Base-by-base conservation (phyloP, 1,284 basidiomycete genomes). In the Chalciporus piperatoides region DNA sequence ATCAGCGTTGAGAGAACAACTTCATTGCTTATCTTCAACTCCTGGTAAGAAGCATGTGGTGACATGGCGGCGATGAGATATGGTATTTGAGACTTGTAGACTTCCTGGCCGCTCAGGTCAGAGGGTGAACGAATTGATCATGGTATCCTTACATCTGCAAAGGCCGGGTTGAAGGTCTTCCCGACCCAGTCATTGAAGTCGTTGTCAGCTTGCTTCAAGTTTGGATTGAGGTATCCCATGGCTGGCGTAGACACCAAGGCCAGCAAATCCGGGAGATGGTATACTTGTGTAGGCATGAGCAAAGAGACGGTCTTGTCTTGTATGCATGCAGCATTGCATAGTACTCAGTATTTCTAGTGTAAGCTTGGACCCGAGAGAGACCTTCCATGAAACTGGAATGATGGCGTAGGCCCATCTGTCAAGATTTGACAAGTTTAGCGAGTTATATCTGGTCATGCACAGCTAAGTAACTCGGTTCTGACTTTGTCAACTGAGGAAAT, bases 1-100 rank as follows among this genome's bases (percentile, higher is more conserved):
- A 68, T 66, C 46, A 68, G 61, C 4, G 64, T 67, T 12, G 44
- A 17, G 14, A 62, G 64, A 61, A 68, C 63, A 12, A 67, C 65
- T 41, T 59, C 54, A n/a, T 63, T 53, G 23, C 68, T 62, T 15
- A 41, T 58, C 35, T 56, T 54, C 54, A 66, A 41, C 37, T 56
- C 55, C 21, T 47, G 40, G 24, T 38, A 59, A 14, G 60, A 64
- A 33, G 63, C 61, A 23, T 55, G 45, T 5, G 63, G 65, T 35
- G 39, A 64, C 6, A 56, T 56, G 5, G 61, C 44, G n/a, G 65
- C 62, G 1, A 54, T 64, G 2, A 68, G 46, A 1, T 67, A 28
- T n/a, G 60, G 58, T 54, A 68, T 66, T 30, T 64, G 62, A 14
- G 64, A 53, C 21, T 64, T 59, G 23, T 51, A 56, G n/a, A 68